Base-by-base conservation (phyloP, 257 asterid genomes). In the Mitragyna speciosa region DNA sequence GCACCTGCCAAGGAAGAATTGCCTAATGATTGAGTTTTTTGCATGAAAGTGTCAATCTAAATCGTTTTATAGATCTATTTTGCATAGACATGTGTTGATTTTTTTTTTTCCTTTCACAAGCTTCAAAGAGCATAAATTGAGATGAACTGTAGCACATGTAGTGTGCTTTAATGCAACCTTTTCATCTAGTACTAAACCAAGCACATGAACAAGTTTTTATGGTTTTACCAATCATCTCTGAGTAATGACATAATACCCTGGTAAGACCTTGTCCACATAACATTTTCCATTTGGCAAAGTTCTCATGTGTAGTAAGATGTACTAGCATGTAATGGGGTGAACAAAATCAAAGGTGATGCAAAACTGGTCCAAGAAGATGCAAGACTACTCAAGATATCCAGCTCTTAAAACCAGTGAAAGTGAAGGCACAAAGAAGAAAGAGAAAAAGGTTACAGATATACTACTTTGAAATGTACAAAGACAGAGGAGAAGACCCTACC, bases 381-480 rank as follows among this genome's bases (percentile, higher is more conserved):
- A n/a, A 64, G 39, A 72, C 48, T 65, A 30, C 48, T 59, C 76
- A 16, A 54, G 9, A 31, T 59, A 59, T 26, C 30, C 66, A 59
- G 33, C 54, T 22, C 79, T 65, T 30, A 20, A 59, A 77, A 54
- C 43, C 77, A 8, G 33, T 59, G 20, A 51, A 70, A 20, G 41
- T 43, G 66, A 14, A 24, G 39, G 3, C 63, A 54, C 7, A 39
- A 81, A 22, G 12, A 63, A 78, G 67, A 43, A 20, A 76, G 10
- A 24, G 6, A 54, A 51, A 76, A 36, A 16, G n/a, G 77, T 52
- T 31, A 11, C 26, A 16, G 67, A 52, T 73, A 80, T 64, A 79
- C 71, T 65, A 70, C 9, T 49, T n/a, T 26, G 14, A 79, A 79
- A 83, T 81, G 51, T 80, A 88, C 84, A 84, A 76, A 79, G 52